phyloP scores from a whole-genome alignment of 2,329 filamentous ascomycete species.

The Clonostachys sp. region DNA sequence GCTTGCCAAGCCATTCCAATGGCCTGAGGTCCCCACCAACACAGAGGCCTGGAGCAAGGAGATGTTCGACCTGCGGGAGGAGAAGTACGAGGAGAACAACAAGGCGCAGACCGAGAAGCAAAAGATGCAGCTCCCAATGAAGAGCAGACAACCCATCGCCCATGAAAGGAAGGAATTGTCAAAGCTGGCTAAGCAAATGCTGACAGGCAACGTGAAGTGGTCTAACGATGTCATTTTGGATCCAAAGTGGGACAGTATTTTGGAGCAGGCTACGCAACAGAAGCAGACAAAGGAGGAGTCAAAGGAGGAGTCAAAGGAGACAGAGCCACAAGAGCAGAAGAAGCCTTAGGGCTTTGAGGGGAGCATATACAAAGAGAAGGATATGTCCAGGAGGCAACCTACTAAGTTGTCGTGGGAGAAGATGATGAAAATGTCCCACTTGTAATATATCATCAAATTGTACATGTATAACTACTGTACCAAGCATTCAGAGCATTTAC shows the following conservation, averaged over 20 bases:
- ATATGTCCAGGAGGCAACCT: not conserved
- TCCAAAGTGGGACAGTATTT: slow-evolving; percentile 35
- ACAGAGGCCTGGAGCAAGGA: slow-evolving; percentile 60
- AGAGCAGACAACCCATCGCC: slow-evolving; percentile 35
- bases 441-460: not conserved
- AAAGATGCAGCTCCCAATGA: slow-evolving; percentile 25
- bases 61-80: slow-evolving; percentile 48
- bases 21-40: slow-evolving; percentile 67
- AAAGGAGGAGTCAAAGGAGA: slow-evolving; percentile 12
- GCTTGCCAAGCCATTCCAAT: slow-evolving; percentile 81
- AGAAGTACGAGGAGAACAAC: slow-evolving; percentile 41
- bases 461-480: slow-evolving; percentile 3
- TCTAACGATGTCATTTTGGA: slow-evolving; percentile 38
- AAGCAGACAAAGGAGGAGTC: slow-evolving; percentile 15
- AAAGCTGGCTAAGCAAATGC: slow-evolving; percentile 57
- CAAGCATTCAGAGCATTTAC: not conserved
- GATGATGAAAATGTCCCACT: not conserved
- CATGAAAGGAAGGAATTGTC: slow-evolving; percentile 46
- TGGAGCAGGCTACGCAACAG: slow-evolving; percentile 14
- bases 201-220: slow-evolving; percentile 60
- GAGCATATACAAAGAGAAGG: slow-evolving; percentile 1
- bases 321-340: slow-evolving; percentile 2
- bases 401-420: not conserved
- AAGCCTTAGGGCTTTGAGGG: slow-evolving; percentile 1
- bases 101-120: slow-evolving; percentile 30